Evolutionary conservation across 352 stramenopile species (phyloP).

Genomic region (Hyaloperonospora arabidopsidis): DNA sequence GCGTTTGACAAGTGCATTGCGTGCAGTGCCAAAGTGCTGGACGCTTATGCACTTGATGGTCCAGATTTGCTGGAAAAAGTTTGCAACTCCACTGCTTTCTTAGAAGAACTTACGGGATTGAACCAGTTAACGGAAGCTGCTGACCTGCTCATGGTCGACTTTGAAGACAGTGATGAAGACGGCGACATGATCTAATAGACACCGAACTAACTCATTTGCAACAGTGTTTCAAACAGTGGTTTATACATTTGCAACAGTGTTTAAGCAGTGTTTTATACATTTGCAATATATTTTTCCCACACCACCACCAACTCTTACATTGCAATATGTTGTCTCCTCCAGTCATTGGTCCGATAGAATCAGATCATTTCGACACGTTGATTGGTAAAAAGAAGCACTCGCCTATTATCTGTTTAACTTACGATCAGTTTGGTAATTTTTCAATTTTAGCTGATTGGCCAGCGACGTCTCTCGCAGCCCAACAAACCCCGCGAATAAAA

Average conservation of each 20-base stretch:
- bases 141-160: constrained; percentile 53
- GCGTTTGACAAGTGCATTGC: constrained; percentile 95
- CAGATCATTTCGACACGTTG: too few relatives aligned
- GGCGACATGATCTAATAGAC: constrained; percentile 37
- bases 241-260: too few relatives aligned
- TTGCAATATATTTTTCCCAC: too few relatives aligned
- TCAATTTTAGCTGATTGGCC: constrained; percentile 17
- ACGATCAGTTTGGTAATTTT: background rate
- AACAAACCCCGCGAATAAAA: too few relatives aligned
- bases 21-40: constrained; percentile 87
- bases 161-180: constrained; percentile 66
- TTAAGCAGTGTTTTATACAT: too few relatives aligned
- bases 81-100: constrained; percentile 61
- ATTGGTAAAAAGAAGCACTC: too few relatives aligned
- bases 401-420: too few relatives aligned
- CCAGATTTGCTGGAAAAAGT: constrained; percentile 50
- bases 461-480: constrained; percentile 8
- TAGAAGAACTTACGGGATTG: constrained; percentile 76
- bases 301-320: too few relatives aligned
- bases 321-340: too few relatives aligned
- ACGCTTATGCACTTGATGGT: constrained; percentile 59
- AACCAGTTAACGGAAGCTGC: constrained; percentile 49
- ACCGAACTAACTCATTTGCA: too few relatives aligned
- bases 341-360: too few relatives aligned
- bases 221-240: too few relatives aligned